Percentiles rank a stretch among this genome's conserved stretches.
These are phyloP conservation scores for Juncus effusus DNA, from an alignment of 176 grass and related monocot genomes.

Conservation along the genomic window DNA sequence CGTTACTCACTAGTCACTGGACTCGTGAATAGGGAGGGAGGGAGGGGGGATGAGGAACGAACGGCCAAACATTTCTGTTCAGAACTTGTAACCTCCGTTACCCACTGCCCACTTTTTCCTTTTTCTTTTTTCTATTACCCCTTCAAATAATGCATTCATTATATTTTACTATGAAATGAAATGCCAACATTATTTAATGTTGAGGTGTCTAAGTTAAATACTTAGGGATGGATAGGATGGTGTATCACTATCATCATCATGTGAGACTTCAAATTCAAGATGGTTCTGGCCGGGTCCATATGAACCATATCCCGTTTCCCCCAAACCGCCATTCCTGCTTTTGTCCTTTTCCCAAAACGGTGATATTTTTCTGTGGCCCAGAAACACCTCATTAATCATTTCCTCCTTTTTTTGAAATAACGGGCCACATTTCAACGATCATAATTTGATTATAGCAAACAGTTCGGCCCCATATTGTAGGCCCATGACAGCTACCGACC, in stretches of 20 bases:
- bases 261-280: too few relatives aligned
- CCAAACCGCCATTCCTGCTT: neutral
- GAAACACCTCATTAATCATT: too few relatives aligned
- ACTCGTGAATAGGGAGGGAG: constrained; percentile 5
- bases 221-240: too few relatives aligned
- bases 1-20: too few relatives aligned
- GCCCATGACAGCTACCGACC: neutral
- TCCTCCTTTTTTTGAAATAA: too few relatives aligned
- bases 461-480: neutral
- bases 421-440: too few relatives aligned
- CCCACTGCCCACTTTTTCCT: neutral
- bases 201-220: too few relatives aligned
- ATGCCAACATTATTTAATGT: too few relatives aligned
- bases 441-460: neutral
- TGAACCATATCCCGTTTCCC: neutral
- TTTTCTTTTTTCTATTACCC: neutral
- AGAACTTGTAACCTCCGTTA: neutral
- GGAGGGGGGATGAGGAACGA: constrained; percentile 42
- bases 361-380: neutral
- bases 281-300: too few relatives aligned
- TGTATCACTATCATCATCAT: too few relatives aligned
- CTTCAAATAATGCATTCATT: neutral
- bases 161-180: neutral
- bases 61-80: constrained; percentile 40
- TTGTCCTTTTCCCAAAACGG: neutral